phyloP scores from a whole-genome alignment of 164 flowering plant genomes.

The Tetrastigma voinierianum region DNA sequence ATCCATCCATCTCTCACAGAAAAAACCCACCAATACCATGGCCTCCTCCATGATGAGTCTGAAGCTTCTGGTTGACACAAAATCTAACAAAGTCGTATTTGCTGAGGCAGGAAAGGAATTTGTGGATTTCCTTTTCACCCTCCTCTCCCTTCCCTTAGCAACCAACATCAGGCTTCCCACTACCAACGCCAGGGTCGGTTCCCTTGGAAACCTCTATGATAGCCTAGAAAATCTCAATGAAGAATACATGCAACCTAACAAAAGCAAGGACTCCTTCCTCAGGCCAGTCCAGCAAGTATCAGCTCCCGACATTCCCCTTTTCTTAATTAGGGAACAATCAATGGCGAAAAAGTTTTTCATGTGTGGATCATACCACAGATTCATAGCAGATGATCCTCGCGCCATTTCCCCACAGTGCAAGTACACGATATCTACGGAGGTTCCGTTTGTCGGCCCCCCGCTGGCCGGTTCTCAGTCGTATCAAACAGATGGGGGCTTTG shows the following conservation, averaged over 20 bases:
- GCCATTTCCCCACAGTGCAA: conserved; percentile 1
- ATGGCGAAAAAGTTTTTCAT: background rate
- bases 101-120: conserved; percentile 33
- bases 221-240: conserved; percentile 19
- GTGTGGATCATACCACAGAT: background rate
- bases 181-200: conserved; percentile 15
- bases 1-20: too few relatives aligned
- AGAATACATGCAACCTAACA: conserved; percentile 13
- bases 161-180: conserved; percentile 6
- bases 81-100: conserved; percentile 23
- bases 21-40: too few relatives aligned
- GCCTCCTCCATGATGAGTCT: conserved; percentile 14
- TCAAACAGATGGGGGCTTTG: conserved; percentile 24
- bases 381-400: background rate
- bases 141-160: conserved; percentile 23
- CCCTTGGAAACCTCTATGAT: conserved; percentile 16
- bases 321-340: background rate
- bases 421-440: background rate
- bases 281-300: background rate
- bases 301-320: background rate
- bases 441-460: background rate
- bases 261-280: conserved; percentile 6
- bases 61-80: conserved; percentile 36
- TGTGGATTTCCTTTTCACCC: conserved; percentile 30
- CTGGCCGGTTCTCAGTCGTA: background rate